Evolutionary conservation across 2,329 filamentous ascomycete species (phyloP).

Genomic region (Aspergillus puulaauensis): DNA sequence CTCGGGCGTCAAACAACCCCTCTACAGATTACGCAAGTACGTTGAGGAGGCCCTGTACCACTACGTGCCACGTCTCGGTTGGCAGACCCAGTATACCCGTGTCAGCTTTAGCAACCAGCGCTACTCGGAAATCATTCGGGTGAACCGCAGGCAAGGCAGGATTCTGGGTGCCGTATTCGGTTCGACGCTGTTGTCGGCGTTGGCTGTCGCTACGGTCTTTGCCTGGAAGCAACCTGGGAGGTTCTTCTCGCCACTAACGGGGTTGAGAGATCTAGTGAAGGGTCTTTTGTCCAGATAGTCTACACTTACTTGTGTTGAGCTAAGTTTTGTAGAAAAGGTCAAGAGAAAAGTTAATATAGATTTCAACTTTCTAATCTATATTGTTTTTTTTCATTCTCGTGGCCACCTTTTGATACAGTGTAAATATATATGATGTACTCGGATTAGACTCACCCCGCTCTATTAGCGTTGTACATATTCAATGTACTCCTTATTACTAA

Average conservation of each 20-base stretch:
- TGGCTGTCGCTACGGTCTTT: conserved; percentile 30
- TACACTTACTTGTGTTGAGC: too few relatives aligned
- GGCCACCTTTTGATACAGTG: neutral
- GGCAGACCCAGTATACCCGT: conserved; percentile 87
- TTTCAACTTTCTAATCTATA: neutral
- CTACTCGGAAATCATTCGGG: conserved; percentile 77
- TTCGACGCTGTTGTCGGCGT: conserved; percentile 26
- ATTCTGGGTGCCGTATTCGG: conserved; percentile 50
- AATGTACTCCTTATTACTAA: neutral
- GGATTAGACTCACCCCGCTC: neutral
- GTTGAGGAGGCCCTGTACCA: conserved; percentile 81
- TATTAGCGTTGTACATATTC: neutral
- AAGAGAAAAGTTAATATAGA: neutral
- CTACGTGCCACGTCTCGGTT: conserved; percentile 74
- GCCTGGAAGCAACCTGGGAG: conserved; percentile 31
- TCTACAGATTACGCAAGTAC: conserved; percentile 79
- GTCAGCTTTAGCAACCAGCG: conserved; percentile 92
- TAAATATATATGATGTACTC: neutral
- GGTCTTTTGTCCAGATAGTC: conserved; percentile 8
- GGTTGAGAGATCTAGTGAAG: conserved; percentile 17
- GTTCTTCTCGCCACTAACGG: conserved; percentile 20
- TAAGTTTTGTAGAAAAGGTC: neutral
- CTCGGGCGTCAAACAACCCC: conserved; percentile 71
- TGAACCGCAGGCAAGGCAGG: conserved; percentile 67
- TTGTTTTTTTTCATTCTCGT: neutral